These are phyloP conservation scores for Trifolium repens DNA, from an alignment of 306 rosid species.

Conservation along the genomic window DNA sequence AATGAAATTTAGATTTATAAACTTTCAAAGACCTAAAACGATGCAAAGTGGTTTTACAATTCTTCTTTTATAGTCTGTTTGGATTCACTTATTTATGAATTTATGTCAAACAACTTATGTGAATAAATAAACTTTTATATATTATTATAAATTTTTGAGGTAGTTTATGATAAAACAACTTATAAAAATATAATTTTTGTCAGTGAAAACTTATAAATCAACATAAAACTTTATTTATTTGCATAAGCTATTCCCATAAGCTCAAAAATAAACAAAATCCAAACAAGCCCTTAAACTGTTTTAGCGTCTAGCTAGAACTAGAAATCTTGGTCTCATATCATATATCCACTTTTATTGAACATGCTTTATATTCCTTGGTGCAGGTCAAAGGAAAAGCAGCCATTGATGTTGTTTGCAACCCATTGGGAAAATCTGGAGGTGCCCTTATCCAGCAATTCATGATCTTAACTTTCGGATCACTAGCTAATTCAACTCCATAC, in stretches of 20 bases:
- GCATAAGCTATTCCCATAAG: too few relatives aligned
- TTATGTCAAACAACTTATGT: too few relatives aligned
- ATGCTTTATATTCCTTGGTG: slow-evolving; percentile 30
- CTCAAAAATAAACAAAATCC: too few relatives aligned
- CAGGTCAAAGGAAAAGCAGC: slow-evolving; percentile 99
- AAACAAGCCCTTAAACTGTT: too few relatives aligned
- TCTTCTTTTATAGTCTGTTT: too few relatives aligned
- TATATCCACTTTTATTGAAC: slow-evolving; percentile 11
- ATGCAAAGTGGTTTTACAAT: neutral
- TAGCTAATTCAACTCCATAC: slow-evolving; percentile 95
- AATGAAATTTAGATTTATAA: neutral
- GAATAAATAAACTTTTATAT: too few relatives aligned
- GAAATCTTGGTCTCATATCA: neutral
- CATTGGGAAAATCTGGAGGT: slow-evolving; percentile 96
- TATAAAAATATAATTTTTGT: too few relatives aligned
- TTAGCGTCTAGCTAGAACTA: neutral
- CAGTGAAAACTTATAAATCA: too few relatives aligned
- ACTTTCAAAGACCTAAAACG: neutral
- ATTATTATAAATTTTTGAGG: too few relatives aligned
- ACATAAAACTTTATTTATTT: too few relatives aligned
- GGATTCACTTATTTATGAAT: too few relatives aligned
- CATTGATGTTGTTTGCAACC: slow-evolving; percentile 98
- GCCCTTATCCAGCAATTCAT: slow-evolving; percentile 97
- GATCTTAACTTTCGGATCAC: slow-evolving; percentile 92
- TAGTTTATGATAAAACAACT: too few relatives aligned